Base-by-base conservation (phyloP, 2,329 filamentous ascomycete genomes). In the Pochonia chlamydosporia region DNA sequence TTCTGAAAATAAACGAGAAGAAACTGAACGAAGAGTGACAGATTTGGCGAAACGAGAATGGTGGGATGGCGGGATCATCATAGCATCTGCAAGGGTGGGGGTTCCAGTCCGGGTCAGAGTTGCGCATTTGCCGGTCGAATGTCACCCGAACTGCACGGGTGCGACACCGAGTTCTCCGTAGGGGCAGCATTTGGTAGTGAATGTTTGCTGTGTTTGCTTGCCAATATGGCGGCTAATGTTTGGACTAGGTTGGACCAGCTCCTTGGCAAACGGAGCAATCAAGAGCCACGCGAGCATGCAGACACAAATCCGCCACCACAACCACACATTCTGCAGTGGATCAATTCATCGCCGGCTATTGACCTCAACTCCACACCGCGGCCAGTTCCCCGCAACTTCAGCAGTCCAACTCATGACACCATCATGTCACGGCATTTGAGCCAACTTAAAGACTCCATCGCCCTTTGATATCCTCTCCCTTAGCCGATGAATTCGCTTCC, bases 401-500 rank as follows among this genome's bases (percentile, higher is more conserved):
- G 25, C 20, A 26, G 42, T 20, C n/a, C 43, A 43, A 37, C 28
- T 26, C 31, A 33, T 36, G 9, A 26, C 33, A 24, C 44, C 36
- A 35, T 45, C 20, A 40, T 28, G 13, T 43, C 37, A 36, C 49
- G 49, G 49, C 49, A 48, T 50, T 50, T 50, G 49, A 50, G 33
- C 16, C 28, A 44, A 44, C 44, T 37, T 41, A 47, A 47, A 49
- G 36, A 41, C 37, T 50, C 40, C 30, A 44, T 37, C 36, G 37
- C 48, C 41, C 41, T 16, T 41, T 10, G 36, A 37, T 35, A 41
- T n/a, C 33, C 26, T 31, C 24, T 37, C 13, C 23, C 25, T 40
- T 42, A 50, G 49, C 46, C 50, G 24, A 52, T 52, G 49, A 44
- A 51, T 26, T 36, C 39, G 36, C 41, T 46, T 28, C 49, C 47